Percentiles rank a stretch among this genome's conserved stretches.
These are phyloP conservation scores for Plasmodium fragile DNA, from an alignment of 169 alveolate genomes.

Conservation along the genomic window DNA sequence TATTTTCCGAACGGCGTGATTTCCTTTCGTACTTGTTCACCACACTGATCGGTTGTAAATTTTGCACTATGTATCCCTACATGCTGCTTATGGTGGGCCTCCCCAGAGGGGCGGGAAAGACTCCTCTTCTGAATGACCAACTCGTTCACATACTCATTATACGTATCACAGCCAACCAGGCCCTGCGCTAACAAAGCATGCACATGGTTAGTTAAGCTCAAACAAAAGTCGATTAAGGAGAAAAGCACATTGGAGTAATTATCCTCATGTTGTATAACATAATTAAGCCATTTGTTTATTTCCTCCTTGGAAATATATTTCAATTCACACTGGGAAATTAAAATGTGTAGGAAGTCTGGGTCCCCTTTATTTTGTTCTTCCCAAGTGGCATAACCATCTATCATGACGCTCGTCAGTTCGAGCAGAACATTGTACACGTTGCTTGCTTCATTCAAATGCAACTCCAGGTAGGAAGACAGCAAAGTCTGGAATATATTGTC, in stretches of 20 bases:
- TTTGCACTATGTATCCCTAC: not conserved
- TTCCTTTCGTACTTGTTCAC: not conserved
- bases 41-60: not conserved
- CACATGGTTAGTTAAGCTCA: conserved; percentile 9
- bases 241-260: conserved; percentile 12
- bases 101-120: not conserved
- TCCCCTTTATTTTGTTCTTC: not conserved
- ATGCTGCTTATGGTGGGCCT: not conserved
- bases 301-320: conserved; percentile 23
- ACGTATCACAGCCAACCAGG: not conserved
- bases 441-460: conserved; percentile 27
- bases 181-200: not conserved
- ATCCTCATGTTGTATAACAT: conserved; percentile 8
- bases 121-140: conserved; percentile 6
- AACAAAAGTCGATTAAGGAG: conserved; percentile 1
- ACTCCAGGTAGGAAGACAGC: conserved; percentile 26
- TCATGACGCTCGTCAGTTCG: conserved; percentile 33
- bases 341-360: not conserved
- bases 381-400: conserved; percentile 21
- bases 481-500: conserved; percentile 1
- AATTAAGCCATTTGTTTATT: conserved; percentile 4
- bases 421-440: conserved; percentile 36
- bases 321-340: conserved; percentile 25
- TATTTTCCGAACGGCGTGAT: not conserved
- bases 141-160: not conserved